Percentiles rank a stretch among this genome's conserved stretches.
phyloP scores from a whole-genome alignment of 2,329 filamentous ascomycete species.

The Fusarium oxysporum region DNA sequence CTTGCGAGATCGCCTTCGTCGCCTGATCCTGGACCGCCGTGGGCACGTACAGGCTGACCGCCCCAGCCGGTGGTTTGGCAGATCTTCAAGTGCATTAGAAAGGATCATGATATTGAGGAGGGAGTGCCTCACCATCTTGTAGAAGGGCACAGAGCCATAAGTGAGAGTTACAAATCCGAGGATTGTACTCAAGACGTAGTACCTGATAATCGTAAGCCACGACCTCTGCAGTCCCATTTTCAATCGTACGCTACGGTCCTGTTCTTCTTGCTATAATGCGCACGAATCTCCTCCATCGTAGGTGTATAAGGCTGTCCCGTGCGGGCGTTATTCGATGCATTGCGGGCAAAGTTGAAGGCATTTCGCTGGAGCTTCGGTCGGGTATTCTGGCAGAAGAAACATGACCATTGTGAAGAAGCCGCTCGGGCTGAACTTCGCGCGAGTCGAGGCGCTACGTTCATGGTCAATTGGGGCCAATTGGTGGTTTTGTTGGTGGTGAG shows the following conservation, averaged over 20 bases:
- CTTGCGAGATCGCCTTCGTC: conserved; percentile 74
- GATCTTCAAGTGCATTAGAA: conserved; percentile 62
- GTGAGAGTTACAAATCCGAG: conserved; percentile 83
- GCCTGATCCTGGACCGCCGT: conserved; percentile 61
- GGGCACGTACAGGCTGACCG: conserved; percentile 89
- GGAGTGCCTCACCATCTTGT: conserved; percentile 77
- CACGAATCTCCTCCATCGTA: conserved; percentile 72
- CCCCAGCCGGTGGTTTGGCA: conserved; percentile 92
- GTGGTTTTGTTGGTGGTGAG: conserved; percentile 15
- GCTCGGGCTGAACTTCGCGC: conserved; percentile 48
- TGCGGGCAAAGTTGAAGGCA: conserved; percentile 46
- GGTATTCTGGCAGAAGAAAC: conserved; percentile 53
- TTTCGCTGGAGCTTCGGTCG: conserved; percentile 44
- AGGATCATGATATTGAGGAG: too few species aligned
- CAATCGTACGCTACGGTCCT: conserved; percentile 62
- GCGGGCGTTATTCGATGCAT: conserved; percentile 47
- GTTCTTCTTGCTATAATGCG: conserved; percentile 75
- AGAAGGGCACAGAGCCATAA: conserved; percentile 86
- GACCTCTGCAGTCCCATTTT: not conserved
- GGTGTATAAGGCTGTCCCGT: conserved; percentile 45
- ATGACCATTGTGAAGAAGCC: conserved; percentile 50
- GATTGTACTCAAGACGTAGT: conserved; percentile 81
- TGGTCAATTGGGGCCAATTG: conserved; percentile 43
- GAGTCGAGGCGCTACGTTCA: conserved; percentile 56
- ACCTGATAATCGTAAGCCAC: conserved; percentile 58